Evolutionary conservation across 1,284 basidiomycete species (phyloP).

Genomic region (Malassezia sp.): DNA sequence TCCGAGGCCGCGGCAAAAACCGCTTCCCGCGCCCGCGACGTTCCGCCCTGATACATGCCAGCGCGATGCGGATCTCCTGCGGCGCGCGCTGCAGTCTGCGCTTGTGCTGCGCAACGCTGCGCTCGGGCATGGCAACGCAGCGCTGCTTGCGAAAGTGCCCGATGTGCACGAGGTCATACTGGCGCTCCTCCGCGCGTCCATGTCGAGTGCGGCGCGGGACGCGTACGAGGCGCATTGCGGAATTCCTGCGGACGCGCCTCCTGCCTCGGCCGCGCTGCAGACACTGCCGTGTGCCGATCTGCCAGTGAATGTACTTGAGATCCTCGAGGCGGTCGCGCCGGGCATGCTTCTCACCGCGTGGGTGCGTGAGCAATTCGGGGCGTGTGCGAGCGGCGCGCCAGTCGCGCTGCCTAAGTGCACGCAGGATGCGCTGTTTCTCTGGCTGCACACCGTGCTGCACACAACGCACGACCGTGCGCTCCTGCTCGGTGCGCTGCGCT

Average conservation of each 20-base stretch:
- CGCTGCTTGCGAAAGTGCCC: slow-evolving; percentile 5
- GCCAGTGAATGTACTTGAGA: slow-evolving; percentile 35
- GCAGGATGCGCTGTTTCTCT: slow-evolving; percentile 27
- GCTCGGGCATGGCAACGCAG: slow-evolving; percentile 19
- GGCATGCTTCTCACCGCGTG: slow-evolving; percentile 23
- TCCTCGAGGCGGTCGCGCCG: slow-evolving; percentile 28
- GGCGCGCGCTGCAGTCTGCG: slow-evolving; percentile 28
- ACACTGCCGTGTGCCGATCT: slow-evolving; percentile 33
- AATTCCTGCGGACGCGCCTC: slow-evolving; percentile 12
- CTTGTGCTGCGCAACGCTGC: slow-evolving; percentile 33
- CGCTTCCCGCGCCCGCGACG: not conserved
- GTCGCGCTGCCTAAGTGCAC: not conserved
- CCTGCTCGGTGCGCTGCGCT: slow-evolving; percentile 30
- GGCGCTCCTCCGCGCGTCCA: too few species aligned
- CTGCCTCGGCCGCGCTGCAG: too few species aligned
- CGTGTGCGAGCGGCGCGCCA: too few species aligned
- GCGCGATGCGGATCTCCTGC: slow-evolving; percentile 26
- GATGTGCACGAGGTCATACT: slow-evolving; percentile 2
- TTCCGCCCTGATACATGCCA: slow-evolving; percentile 4
- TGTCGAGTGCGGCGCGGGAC: not conserved
- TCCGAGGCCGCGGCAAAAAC: not conserved
- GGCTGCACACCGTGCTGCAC: slow-evolving; percentile 23
- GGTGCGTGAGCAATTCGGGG: slow-evolving; percentile 14
- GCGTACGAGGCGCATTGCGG: not conserved
- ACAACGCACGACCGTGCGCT: slow-evolving; percentile 34